These are phyloP conservation scores for Phallus indusiatus DNA, from an alignment of 768 basidiomycete species.

Conservation along the genomic window DNA sequence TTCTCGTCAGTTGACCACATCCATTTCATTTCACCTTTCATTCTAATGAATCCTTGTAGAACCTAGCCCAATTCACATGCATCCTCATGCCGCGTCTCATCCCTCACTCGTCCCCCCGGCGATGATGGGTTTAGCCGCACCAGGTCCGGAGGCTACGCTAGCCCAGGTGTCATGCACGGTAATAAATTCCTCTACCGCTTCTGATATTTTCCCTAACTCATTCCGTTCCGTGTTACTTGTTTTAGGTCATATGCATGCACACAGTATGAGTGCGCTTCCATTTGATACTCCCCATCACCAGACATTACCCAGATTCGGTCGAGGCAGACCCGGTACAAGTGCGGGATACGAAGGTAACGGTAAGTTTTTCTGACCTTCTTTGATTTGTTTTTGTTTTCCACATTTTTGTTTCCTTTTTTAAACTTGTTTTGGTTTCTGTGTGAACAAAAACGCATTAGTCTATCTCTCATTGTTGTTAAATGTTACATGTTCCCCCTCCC, in stretches of 20 bases:
- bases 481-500: no score
- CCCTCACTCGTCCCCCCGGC: conserved; percentile 14
- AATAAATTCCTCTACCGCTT: neutral
- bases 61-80: conserved; percentile 19
- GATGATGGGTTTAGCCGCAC: neutral
- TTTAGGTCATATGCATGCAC: conserved; percentile 19
- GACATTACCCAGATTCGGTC: conserved; percentile 27
- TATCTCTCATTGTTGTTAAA: no score
- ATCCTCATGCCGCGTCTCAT: conserved; percentile 25
- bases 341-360: conserved; percentile 54
- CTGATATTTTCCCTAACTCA: neutral
- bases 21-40: no score
- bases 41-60: neutral
- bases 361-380: neutral
- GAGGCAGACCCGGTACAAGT: conserved; percentile 61
- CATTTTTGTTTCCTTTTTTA: neutral
- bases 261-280: conserved; percentile 31
- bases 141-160: neutral
- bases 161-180: neutral
- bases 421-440: no score
- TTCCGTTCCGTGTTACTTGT: no score
- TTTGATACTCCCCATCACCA: neutral
- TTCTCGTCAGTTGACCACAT: neutral
- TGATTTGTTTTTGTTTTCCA: neutral
- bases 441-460: no score